Evolutionary conservation across 306 rosid species (phyloP).

Genomic region (Rubus idaeus): DNA sequence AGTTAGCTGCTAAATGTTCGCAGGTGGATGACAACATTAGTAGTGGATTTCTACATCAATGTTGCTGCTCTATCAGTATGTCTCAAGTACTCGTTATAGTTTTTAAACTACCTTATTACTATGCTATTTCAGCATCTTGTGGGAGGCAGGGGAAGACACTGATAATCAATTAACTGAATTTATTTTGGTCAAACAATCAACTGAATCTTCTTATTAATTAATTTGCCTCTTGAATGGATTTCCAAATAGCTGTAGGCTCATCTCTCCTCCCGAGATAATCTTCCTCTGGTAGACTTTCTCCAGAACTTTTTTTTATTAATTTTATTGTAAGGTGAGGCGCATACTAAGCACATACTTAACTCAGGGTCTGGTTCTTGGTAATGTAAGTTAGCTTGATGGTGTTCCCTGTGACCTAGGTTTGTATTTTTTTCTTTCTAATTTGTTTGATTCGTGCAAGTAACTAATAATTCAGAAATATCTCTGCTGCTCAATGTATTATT

Average conservation of each 20-base stretch:
- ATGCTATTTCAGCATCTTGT: background rate
- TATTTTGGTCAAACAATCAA: background rate
- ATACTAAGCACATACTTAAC: background rate
- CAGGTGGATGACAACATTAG: constrained; percentile 81
- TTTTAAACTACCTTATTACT: background rate
- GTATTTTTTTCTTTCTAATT: background rate
- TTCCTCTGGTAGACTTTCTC: too few relatives aligned
- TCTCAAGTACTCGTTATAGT: constrained; percentile 23
- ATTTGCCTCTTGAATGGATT: background rate
- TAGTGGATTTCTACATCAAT: constrained; percentile 80
- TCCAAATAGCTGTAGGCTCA: background rate
- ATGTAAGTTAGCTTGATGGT: background rate
- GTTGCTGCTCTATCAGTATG: constrained; percentile 72
- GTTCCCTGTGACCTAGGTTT: background rate
- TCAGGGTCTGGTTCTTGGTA: background rate
- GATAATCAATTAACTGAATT: background rate
- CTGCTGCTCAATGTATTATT: background rate
- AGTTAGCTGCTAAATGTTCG: constrained; percentile 31
- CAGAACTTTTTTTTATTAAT: background rate
- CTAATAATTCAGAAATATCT: background rate
- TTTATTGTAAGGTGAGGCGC: too few relatives aligned
- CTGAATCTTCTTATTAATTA: background rate
- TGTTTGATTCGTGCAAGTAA: background rate
- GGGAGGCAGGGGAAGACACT: background rate
- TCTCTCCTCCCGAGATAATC: background rate